These are phyloP conservation scores for Thielaviopsis ethacetica DNA, from an alignment of 2,329 filamentous ascomycete genomes.

Conservation along the genomic window DNA sequence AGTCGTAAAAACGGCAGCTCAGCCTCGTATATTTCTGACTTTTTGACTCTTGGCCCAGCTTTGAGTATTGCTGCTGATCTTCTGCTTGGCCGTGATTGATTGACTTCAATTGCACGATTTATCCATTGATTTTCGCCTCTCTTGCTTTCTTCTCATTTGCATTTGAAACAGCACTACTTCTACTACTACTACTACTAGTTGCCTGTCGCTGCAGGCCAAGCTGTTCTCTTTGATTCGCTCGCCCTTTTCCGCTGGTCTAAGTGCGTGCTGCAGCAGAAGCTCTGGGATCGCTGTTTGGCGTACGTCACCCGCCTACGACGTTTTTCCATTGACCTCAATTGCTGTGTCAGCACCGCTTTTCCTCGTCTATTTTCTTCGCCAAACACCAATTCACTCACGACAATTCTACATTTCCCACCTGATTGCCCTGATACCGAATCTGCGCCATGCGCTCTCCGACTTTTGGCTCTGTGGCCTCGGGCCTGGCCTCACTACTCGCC, in stretches of 20 bases:
- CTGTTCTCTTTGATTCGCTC: conserved; percentile 2
- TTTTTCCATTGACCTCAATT: not conserved
- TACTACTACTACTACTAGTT: not conserved
- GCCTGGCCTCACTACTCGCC: conserved; percentile 33
- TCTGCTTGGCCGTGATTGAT: not conserved
- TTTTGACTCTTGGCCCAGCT: not conserved
- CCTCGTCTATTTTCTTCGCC: not conserved
- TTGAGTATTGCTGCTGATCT: not conserved
- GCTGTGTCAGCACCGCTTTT: not conserved
- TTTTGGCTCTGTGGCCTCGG: conserved; percentile 18
- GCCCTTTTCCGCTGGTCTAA: not conserved
- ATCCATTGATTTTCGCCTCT: not conserved
- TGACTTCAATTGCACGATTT: not conserved
- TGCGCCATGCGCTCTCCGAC: conserved; percentile 9
- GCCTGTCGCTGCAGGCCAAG: not conserved
- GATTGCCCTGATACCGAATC: not conserved
- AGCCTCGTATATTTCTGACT: not conserved
- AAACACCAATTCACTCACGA: not conserved
- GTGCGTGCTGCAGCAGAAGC: not conserved
- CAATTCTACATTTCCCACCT: not conserved
- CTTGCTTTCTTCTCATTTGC: no score
- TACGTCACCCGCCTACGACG: conserved; percentile 1
- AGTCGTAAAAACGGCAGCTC: not conserved
- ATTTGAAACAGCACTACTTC: no score
- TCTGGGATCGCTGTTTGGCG: not conserved